Percentiles rank a stretch among this genome's conserved stretches.
Evolutionary conservation across 495 filamentous ascomycete genomes (phyloP).

Genomic region (Lophium mytilinum): DNA sequence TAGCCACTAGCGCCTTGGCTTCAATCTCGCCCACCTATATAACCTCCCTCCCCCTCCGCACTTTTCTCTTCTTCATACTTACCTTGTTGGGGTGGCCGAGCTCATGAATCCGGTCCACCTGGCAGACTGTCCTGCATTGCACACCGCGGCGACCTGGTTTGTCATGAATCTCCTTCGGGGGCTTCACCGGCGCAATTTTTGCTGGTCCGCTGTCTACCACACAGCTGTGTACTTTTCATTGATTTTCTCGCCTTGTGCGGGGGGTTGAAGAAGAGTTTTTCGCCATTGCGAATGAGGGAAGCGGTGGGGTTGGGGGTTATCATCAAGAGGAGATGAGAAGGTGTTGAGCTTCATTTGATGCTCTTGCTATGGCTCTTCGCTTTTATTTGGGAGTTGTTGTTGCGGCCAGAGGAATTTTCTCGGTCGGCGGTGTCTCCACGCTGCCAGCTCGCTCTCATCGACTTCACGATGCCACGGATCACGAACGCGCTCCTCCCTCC

Average conservation of each 20-base stretch:
- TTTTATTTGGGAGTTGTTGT: no score
- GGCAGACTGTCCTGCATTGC: conserved; percentile 65
- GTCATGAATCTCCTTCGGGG: conserved; percentile 60
- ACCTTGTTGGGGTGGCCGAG: conserved; percentile 59
- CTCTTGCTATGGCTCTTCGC: no score
- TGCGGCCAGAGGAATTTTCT: no score
- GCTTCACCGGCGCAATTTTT: conserved; percentile 64
- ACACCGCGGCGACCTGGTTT: conserved; percentile 60
- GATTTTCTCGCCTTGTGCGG: conserved; percentile 38
- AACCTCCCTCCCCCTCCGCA: conserved; percentile 21
- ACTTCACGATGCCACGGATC: no score
- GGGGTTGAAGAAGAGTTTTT: conserved; percentile 42
- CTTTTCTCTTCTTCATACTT: conserved; percentile 69
- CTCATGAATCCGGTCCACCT: conserved; percentile 54
- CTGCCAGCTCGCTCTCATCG: no score
- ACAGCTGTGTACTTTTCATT: conserved; percentile 52
- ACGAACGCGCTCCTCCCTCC: no score
- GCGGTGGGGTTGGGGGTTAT: no score
- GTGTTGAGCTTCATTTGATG: no score
- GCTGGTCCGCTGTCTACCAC: conserved; percentile 42
- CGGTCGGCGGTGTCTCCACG: no score
- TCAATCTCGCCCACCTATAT: conserved; percentile 19
- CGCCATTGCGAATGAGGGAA: no score
- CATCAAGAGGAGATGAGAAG: no score
- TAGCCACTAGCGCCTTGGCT: neutral